phyloP scores from a whole-genome alignment of 257 asterid species.

The Solanum gracilifrons region DNA sequence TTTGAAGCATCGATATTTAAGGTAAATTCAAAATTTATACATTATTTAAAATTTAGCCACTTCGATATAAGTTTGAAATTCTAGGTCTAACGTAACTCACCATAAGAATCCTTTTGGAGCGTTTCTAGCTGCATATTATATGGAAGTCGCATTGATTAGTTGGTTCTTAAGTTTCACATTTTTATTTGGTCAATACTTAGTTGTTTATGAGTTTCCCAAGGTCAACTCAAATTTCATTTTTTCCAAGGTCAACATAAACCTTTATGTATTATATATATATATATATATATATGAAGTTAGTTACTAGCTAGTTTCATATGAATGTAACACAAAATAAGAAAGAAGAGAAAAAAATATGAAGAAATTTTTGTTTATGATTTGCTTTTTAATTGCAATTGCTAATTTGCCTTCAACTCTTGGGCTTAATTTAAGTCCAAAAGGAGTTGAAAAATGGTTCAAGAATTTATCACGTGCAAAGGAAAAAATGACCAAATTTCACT shows the following conservation, averaged over 20 bases:
- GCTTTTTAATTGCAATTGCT: background rate
- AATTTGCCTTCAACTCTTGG: background rate
- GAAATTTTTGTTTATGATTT: background rate
- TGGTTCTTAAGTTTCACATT: background rate
- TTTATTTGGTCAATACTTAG: background rate
- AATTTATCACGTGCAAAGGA: background rate
- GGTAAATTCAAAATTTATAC: background rate
- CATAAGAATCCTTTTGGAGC: background rate
- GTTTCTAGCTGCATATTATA: background rate
- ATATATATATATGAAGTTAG: background rate
- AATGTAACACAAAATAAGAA: background rate
- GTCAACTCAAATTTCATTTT: background rate
- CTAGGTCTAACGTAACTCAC: background rate
- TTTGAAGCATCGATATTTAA: background rate
- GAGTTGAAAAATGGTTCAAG: background rate
- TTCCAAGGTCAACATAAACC: background rate
- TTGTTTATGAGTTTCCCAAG: background rate
- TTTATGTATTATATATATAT: background rate
- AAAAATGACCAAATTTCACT: background rate
- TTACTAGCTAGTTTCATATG: background rate
- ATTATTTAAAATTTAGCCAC: background rate
- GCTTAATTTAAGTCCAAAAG: background rate
- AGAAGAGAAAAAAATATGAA: background rate
- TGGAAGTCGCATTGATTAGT: background rate
- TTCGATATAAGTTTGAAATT: background rate